Percentiles rank a stretch among this genome's conserved stretches.
phyloP scores from a whole-genome alignment of 176 grass and related monocot species.

The Guadua angustifolia region DNA sequence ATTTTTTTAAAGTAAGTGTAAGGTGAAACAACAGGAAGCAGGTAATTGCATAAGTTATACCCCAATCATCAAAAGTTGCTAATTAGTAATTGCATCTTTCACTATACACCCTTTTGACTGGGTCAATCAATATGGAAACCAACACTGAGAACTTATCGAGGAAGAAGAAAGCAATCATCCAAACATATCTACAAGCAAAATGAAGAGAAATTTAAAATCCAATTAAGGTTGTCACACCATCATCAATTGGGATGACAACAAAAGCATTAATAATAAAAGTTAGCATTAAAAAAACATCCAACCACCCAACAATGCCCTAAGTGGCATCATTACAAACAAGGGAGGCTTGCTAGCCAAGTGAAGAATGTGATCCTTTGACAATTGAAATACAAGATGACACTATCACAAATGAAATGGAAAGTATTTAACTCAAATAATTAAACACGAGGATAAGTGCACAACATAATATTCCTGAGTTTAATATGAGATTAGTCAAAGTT shows the following conservation, averaged over 20 bases:
- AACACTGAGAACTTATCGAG: neutral
- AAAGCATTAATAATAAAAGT: neutral
- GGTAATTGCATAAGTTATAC: slow-evolving; percentile 18
- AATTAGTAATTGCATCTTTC: neutral
- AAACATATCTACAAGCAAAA: slow-evolving; percentile 17
- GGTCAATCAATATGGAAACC: slow-evolving; percentile 7
- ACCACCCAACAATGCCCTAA: neutral
- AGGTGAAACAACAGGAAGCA: slow-evolving; percentile 1
- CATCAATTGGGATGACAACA: slow-evolving; percentile 9
- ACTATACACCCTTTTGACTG: neutral
- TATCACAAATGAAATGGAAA: slow-evolving; percentile 1
- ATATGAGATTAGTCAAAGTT: slow-evolving; percentile 25
- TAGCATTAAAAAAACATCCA: slow-evolving; percentile 31
- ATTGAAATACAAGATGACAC: neutral
- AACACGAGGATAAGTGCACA: neutral
- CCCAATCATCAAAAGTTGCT: slow-evolving; percentile 3
- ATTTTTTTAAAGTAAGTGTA: neutral
- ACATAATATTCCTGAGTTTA: neutral
- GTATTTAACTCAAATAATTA: slow-evolving; percentile 8
- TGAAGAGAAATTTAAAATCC: neutral
- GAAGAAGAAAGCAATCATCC: neutral
- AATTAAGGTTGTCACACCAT: neutral
- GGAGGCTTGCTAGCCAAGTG: slow-evolving; percentile 1
- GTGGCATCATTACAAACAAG: neutral
- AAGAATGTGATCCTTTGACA: neutral